A percentile compares a stretch with the other conserved stretches of the same genome.
Conservation (phyloP, 2,329 filamentous ascomycete species). For the Exophiala bonariae region DNA sequence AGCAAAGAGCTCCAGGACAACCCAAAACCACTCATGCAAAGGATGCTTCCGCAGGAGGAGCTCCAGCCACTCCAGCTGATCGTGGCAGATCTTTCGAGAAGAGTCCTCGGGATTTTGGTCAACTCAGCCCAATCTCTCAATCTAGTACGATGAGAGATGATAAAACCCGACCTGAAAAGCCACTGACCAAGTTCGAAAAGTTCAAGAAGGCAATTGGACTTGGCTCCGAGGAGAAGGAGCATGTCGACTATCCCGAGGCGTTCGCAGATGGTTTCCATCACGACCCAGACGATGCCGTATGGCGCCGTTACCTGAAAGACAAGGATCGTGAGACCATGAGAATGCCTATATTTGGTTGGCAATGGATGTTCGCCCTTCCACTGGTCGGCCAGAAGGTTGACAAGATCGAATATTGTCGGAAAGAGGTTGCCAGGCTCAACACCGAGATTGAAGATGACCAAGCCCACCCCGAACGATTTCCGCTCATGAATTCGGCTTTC, state of each 20-base stretch:
- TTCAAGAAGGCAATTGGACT: slow-evolving; percentile 23
- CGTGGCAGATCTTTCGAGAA: slow-evolving; percentile 11
- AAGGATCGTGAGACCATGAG: slow-evolving; percentile 85
- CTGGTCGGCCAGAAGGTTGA: slow-evolving; percentile 87
- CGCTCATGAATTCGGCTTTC: slow-evolving; percentile 93
- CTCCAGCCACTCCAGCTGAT: not conserved
- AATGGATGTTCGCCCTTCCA: slow-evolving; percentile 77
- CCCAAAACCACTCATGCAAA: slow-evolving; percentile 9
- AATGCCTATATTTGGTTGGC: slow-evolving; percentile 61
- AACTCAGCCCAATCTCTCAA: slow-evolving; percentile 20
- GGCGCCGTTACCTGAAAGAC: slow-evolving; percentile 78
- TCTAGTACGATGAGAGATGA: slow-evolving; percentile 23
- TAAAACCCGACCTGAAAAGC: slow-evolving; percentile 14
- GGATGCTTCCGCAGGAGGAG: slow-evolving; percentile 12
- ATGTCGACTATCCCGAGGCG: slow-evolving; percentile 59
- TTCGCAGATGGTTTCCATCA: slow-evolving; percentile 64
- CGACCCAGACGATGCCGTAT: slow-evolving; percentile 66
- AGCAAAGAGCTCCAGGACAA: slow-evolving; percentile 5
- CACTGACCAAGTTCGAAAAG: slow-evolving; percentile 19
- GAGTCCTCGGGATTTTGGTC: not conserved
- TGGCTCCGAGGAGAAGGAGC: slow-evolving; percentile 23
- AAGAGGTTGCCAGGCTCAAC: slow-evolving; percentile 83
- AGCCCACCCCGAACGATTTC: slow-evolving; percentile 78
- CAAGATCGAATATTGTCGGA: slow-evolving; percentile 87
- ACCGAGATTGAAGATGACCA: slow-evolving; percentile 91